Conservation (phyloP, 495 filamentous ascomycete species). For the Coniosporium apollinis region DNA sequence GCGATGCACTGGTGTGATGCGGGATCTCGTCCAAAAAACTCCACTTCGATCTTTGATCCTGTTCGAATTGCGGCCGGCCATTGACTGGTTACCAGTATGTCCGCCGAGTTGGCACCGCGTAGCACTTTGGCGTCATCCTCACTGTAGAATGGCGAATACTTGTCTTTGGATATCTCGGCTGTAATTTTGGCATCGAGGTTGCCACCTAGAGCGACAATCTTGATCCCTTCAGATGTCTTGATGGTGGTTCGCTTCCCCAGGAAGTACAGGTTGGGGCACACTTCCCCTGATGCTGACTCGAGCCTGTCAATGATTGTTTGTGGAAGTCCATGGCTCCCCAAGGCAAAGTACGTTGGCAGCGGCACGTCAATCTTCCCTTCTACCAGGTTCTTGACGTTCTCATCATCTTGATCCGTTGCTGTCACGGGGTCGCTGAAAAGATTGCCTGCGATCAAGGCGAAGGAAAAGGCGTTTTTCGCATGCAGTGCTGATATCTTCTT, state of each 20-base stretch:
- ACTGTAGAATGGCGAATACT: conserved; percentile 51
- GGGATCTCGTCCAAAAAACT: conserved; percentile 27
- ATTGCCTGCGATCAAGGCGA: conserved; percentile 71
- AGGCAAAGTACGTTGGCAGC: conserved; percentile 71
- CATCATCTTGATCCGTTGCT: conserved; percentile 30
- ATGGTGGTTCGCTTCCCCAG: conserved; percentile 69
- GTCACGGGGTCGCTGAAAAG: conserved; percentile 37
- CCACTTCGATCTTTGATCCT: conserved; percentile 33
- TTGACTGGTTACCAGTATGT: conserved; percentile 69
- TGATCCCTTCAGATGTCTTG: conserved; percentile 79
- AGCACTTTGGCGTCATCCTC: conserved; percentile 60
- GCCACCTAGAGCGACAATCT: conserved; percentile 69
- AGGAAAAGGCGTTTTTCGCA: conserved; percentile 66
- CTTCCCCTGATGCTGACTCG: conserved; percentile 53
- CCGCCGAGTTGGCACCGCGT: conserved; percentile 53
- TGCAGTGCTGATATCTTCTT: conserved; percentile 63
- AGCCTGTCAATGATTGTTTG: conserved; percentile 49
- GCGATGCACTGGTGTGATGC: conserved; percentile 40
- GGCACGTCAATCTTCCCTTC: conserved; percentile 53
- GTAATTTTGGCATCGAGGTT: conserved; percentile 35
- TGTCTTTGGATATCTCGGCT: conserved; percentile 38
- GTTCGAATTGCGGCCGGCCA: conserved; percentile 63
- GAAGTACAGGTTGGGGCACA: conserved; percentile 77
- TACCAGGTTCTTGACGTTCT: conserved; percentile 46
- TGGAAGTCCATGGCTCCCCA: conserved; percentile 55